Conservation (phyloP, 805 yeast genomes). For the Cephaloascus albidus region DNA sequence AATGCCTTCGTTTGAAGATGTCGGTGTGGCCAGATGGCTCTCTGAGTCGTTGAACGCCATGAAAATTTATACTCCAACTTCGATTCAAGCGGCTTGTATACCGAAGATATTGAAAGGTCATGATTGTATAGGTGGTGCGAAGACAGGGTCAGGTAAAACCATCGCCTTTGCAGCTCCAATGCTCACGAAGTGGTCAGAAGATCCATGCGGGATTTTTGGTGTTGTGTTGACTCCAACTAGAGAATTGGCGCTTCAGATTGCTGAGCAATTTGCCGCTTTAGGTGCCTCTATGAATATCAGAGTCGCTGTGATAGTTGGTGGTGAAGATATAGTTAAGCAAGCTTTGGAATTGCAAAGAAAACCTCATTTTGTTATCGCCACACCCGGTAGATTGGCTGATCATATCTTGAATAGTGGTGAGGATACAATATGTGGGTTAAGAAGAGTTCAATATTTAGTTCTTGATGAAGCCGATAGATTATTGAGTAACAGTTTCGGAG, state of each 20-base stretch:
- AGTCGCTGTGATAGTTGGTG: constrained; percentile 85
- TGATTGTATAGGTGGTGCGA: constrained; percentile 97
- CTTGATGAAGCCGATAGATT: constrained; percentile 95
- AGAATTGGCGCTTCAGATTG: constrained; percentile 92
- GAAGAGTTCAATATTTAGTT: constrained; percentile 72
- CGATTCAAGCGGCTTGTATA: constrained; percentile 81
- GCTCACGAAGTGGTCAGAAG: constrained; percentile 89
- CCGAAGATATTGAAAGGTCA: constrained; percentile 77
- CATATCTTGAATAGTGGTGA: constrained; percentile 84
- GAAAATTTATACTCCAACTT: constrained; percentile 78
- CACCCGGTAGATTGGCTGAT: constrained; percentile 94
- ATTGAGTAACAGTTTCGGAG: constrained; percentile 73
- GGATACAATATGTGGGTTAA: constrained; percentile 73
- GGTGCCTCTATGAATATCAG: constrained; percentile 85
- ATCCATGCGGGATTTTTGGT: constrained; percentile 90
- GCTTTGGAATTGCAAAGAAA: constrained; percentile 69
- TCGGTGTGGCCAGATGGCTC: constrained; percentile 86
- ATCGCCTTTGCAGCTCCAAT: constrained; percentile 98
- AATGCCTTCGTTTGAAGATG: constrained; percentile 30
- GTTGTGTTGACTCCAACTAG: constrained; percentile 85
- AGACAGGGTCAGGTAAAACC: constrained; percentile 97
- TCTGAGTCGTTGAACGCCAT: constrained; percentile 70
- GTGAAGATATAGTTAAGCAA: constrained; percentile 88
- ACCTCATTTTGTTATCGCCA: constrained; percentile 94
- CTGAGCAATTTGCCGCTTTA: constrained; percentile 90